Base-by-base conservation (phyloP, 1,284 basidiomycete species). In the Rhodotorula sp. region DNA sequence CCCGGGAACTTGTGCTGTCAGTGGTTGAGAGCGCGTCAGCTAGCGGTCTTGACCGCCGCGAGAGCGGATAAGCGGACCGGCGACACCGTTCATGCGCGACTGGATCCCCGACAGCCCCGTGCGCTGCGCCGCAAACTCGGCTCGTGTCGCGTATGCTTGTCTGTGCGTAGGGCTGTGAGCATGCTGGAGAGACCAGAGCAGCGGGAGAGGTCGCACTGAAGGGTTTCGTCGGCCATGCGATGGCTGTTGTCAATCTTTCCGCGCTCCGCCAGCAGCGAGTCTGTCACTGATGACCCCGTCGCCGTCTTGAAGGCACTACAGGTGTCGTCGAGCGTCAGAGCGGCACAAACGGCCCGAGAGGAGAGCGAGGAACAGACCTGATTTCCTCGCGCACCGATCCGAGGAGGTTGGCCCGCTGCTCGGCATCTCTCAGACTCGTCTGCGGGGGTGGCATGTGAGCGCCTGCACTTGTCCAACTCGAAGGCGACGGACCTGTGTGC, bases 141-240 rank as follows among this genome's bases (percentile, higher is more conserved):
- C 86, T n/a, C 96, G 89, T 0, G 96, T 98, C 77, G 94, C 96
- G 78, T 97, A 97, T 45, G 97, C 97, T 88, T 99, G 96, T 64
- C 94, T 97, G 78, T 7, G 50, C 4, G 41, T 23, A 7, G 1
- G 9, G 12, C 2, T 16, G 45, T 54, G 67, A 77, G 70, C 66
- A 12, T 2, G 4, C 8, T 34, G 34, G 9, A 57, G 16, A n/a
- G 25, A 56, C 52, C 60, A 48, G 58, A 42, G 55, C 46, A 46
- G 16, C 59, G 75, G 58, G 44, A 41, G 1, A 13, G n/a, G 0
- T 81, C 89, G 74, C 79, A 97, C 94, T 91, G 87, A 25, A 98
- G 84, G 49, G 95, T 88, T 59, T 92, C 91, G 80, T 99, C 96
- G 48, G 93, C 91, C 94, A 98, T 97, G 74, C 87, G 85, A 83